Conservation (phyloP, 2,329 filamentous ascomycete genomes). For the Xylariomycetidae sp. region DNA sequence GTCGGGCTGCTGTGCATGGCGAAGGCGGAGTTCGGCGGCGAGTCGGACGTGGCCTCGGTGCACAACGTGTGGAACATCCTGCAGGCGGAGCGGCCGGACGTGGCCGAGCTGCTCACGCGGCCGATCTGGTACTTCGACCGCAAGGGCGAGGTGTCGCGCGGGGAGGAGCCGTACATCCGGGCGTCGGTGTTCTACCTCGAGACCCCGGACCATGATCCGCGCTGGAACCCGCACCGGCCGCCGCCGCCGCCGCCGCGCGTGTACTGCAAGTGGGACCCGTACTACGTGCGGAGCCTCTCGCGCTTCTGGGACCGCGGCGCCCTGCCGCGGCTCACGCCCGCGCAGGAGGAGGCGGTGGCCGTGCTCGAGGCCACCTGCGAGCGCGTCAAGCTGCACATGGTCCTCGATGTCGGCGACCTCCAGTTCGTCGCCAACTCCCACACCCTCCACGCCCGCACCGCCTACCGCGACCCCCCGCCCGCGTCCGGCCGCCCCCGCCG, state of each 20-base stretch:
- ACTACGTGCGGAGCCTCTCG: slow-evolving; percentile 71
- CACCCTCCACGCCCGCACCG: slow-evolving; percentile 74
- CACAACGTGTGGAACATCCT: slow-evolving; percentile 80
- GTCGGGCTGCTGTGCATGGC: slow-evolving; percentile 80
- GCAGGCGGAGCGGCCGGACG: slow-evolving; percentile 68
- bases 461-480: slow-evolving; percentile 62
- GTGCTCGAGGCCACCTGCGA: slow-evolving; percentile 73
- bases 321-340: slow-evolving; percentile 65
- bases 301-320: slow-evolving; percentile 68
- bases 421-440: slow-evolving; percentile 81
- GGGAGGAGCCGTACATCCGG: slow-evolving; percentile 68
- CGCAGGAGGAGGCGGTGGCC: slow-evolving; percentile 60
- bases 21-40: slow-evolving; percentile 71
- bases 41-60: slow-evolving; percentile 72
- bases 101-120: slow-evolving; percentile 66
- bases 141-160: slow-evolving; percentile 73
- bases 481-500: slow-evolving; percentile 60
- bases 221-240: slow-evolving; percentile 40
- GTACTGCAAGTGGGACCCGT: slow-evolving; percentile 86
- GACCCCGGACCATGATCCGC: slow-evolving; percentile 38
- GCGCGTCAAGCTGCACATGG: slow-evolving; percentile 71
- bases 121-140: slow-evolving; percentile 91
- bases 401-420: slow-evolving; percentile 80
- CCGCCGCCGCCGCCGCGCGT: slow-evolving; percentile 58
- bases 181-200: slow-evolving; percentile 74